Evolutionary conservation across 2,329 filamentous ascomycete species (phyloP).

Genomic region (Capronia coronata): DNA sequence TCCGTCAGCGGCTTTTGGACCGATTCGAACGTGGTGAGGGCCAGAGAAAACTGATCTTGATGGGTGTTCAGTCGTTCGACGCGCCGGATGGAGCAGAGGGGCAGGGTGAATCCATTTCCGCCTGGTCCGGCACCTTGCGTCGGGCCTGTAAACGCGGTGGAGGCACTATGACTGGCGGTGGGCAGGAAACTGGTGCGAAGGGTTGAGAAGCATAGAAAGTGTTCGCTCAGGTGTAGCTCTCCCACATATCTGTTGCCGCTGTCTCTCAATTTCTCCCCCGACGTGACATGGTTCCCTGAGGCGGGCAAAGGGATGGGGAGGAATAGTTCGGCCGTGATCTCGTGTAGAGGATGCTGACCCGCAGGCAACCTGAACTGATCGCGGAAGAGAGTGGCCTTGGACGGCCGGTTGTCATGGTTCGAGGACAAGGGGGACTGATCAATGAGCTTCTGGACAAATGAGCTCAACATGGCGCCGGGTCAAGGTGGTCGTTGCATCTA

Average conservation of each 20-base stretch:
- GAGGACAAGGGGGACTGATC: slow-evolving; percentile 75
- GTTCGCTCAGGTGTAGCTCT: slow-evolving; percentile 87
- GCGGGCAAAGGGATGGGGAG: slow-evolving; percentile 64
- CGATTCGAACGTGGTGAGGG: slow-evolving; percentile 90
- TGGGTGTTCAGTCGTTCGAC: slow-evolving; percentile 92
- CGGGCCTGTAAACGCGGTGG: slow-evolving; percentile 81
- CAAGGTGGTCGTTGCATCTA: slow-evolving; percentile 5
- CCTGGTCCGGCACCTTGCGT: slow-evolving; percentile 88
- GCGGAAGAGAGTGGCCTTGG: slow-evolving; percentile 88
- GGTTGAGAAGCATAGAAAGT: slow-evolving; percentile 94
- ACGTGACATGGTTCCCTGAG: slow-evolving; percentile 39
- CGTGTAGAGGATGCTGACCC: slow-evolving; percentile 85
- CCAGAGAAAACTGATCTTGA: slow-evolving; percentile 83
- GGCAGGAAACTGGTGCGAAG: slow-evolving; percentile 80
- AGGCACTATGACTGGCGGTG: slow-evolving; percentile 70
- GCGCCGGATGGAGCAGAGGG: slow-evolving; percentile 80
- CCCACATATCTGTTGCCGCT: slow-evolving; percentile 81
- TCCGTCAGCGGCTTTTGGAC: slow-evolving; percentile 49
- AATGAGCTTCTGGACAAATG: slow-evolving; percentile 90
- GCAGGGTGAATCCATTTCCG: slow-evolving; percentile 92
- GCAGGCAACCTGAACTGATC: slow-evolving; percentile 92
- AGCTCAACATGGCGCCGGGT: slow-evolving; percentile 48
- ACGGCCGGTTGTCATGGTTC: slow-evolving; percentile 69
- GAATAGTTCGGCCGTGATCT: slow-evolving; percentile 93
- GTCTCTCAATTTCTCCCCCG: slow-evolving; percentile 55